Evolutionary conservation across 371 early-diverging fungal species (phyloP).

Genomic region (Coemansia sp.): DNA sequence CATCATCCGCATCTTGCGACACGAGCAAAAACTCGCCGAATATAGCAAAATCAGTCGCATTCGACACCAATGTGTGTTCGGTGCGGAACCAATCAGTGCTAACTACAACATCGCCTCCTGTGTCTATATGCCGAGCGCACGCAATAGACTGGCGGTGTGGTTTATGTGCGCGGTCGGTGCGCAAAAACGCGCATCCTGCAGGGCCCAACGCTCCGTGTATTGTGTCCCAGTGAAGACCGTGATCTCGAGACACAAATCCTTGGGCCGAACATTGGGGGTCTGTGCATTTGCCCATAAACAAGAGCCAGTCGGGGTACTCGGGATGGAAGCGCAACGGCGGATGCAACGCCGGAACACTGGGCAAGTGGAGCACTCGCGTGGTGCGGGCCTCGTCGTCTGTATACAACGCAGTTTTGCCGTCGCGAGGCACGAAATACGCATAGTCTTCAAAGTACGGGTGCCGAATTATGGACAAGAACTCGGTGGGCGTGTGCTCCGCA

Average conservation of each 20-base stretch:
- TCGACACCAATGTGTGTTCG: conserved; percentile 59
- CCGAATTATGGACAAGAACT: conserved; percentile 55
- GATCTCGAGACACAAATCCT: conserved; percentile 70
- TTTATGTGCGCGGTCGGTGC: conserved; percentile 17
- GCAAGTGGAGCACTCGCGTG: conserved; percentile 60
- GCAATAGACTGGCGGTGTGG: conserved; percentile 13
- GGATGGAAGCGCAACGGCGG: conserved; percentile 80
- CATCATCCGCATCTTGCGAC: conserved; percentile 60
- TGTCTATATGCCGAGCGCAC: conserved; percentile 50
- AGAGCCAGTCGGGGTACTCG: conserved; percentile 68
- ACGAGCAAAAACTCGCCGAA: conserved; percentile 83
- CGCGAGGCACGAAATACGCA: conserved; percentile 72
- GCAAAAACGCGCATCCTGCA: conserved; percentile 51
- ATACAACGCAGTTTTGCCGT: conserved; percentile 57
- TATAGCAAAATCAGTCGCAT: conserved; percentile 73
- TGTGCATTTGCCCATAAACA: conserved; percentile 66
- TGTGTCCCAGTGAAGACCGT: conserved; percentile 70
- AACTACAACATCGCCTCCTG: conserved; percentile 57
- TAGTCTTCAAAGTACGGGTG: conserved; percentile 70
- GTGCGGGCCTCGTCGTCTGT: conserved; percentile 73
- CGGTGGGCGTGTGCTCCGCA: background rate
- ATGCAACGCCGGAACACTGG: conserved; percentile 61
- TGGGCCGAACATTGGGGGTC: conserved; percentile 62
- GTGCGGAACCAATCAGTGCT: conserved; percentile 61
- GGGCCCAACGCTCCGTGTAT: conserved; percentile 55